Evolutionary conservation across 495 filamentous ascomycete species (phyloP), one percentile per base, ranked within the genome.

Genomic region (Oidiodendron maius): DNA sequence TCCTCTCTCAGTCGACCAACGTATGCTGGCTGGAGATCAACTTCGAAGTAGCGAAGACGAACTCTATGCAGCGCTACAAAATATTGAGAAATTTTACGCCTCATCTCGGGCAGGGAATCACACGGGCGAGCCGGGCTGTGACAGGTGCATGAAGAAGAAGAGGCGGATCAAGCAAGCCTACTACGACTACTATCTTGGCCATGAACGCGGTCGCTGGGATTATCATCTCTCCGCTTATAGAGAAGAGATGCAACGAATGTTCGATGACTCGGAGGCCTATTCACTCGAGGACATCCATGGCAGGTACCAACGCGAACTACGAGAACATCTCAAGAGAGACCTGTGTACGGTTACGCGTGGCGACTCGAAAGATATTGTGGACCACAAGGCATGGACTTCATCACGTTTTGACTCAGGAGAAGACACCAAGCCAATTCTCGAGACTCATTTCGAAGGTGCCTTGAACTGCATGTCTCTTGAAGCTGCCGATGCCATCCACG

Each of bases 131-230:
- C 35, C 34, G 50, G 2, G 32, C 26, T 46, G 60, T 57, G 17
- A 55, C 55, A 44, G 57, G 61, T 59, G 59, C 51, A 23, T 56
- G 46, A 22, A 58, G 51, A 52, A 48, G 60, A 56, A 59, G 53
- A 13, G 48, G 30, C 16, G 37, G 53, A 53, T 62, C 56, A 46
- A 43, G 56, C 35, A 58, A 57, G 58, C 58, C 37, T 41, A 59
- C 52, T 37, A 46, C 43, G 39, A 52, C 15, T 30, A 65, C 61
- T 56, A 57, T 55, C 34, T 62, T 47, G 36, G 51, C 36, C 2
- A 46, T 57, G 23, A 66, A 28, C 51, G 50, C 43, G 42, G 53
- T 44, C 18, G 46, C 2, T 60, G 53, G 53, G 45, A 47, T 15
- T 17, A 20, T 11, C 23, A 49, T 5, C 34, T 35, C 18, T 39